Evolutionary conservation across 2,329 filamentous ascomycete species (phyloP).

Genomic region (Akanthomyces lecanii): DNA sequence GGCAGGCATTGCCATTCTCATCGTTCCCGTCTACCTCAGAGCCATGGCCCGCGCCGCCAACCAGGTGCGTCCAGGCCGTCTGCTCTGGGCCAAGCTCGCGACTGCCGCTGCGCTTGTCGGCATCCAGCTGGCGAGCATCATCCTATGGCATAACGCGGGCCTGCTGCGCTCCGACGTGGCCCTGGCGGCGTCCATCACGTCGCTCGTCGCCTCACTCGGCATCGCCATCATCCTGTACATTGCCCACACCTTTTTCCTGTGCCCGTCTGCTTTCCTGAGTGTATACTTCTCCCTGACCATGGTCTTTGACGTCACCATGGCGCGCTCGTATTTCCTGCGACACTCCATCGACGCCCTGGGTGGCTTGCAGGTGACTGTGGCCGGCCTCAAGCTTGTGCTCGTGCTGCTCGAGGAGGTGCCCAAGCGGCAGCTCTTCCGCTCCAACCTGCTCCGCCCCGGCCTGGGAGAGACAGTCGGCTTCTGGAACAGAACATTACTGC

Average conservation of each 20-base stretch:
- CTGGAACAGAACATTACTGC: constrained; percentile 11
- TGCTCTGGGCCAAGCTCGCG: constrained; percentile 24
- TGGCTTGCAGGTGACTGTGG: constrained; percentile 23
- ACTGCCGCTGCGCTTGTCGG: rapidly evolving
- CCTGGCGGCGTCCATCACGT: constrained; percentile 26
- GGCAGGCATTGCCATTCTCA: neutral
- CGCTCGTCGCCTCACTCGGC: constrained; percentile 25
- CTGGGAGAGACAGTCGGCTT: constrained; percentile 20
- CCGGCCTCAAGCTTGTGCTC: constrained; percentile 26
- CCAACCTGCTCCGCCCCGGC: constrained; percentile 14
- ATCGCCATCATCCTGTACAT: constrained; percentile 28
- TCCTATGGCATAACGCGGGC: constrained; percentile 24
- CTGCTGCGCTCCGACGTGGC: constrained; percentile 22
- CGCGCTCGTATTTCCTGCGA: constrained; percentile 32
- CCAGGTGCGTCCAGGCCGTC: neutral
- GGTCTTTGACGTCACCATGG: constrained; percentile 30
- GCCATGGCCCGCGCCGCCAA: neutral
- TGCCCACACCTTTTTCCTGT: constrained; percentile 29
- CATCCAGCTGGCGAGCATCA: constrained; percentile 24
- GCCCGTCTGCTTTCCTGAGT: constrained; percentile 31
- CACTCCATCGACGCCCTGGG: constrained; percentile 23
- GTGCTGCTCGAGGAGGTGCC: constrained; percentile 30
- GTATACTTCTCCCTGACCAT: constrained; percentile 29
- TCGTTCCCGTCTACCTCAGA: neutral
- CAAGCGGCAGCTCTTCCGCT: constrained; percentile 21